Conservation (phyloP, 805 yeast genomes). For the Schizosaccharomyces lindneri region DNA sequence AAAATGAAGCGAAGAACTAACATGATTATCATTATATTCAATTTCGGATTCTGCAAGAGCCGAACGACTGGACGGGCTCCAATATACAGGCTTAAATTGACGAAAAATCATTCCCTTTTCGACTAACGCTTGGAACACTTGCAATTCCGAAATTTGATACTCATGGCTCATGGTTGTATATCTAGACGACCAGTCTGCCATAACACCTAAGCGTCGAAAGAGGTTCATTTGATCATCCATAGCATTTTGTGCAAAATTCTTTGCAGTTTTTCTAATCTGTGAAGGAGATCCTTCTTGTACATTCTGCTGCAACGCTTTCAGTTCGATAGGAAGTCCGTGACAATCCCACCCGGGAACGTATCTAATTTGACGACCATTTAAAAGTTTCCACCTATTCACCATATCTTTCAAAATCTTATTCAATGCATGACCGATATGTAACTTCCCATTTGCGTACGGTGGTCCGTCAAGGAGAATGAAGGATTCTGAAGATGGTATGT, state of each 20-base stretch:
- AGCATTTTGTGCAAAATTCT: constrained; percentile 42
- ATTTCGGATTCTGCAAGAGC: constrained; percentile 93
- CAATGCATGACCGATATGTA: constrained; percentile 64
- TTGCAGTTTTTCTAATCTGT: constrained; percentile 41
- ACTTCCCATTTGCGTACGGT: constrained; percentile 88
- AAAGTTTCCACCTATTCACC: constrained; percentile 42
- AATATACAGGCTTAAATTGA: constrained; percentile 83
- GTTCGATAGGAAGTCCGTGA: constrained; percentile 90
- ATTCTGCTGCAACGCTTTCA: constrained; percentile 41
- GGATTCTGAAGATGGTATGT: constrained; percentile 15
- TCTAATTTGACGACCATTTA: constrained; percentile 34
- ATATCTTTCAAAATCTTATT: constrained; percentile 79
- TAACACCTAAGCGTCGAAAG: constrained; percentile 47
- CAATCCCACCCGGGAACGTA: constrained; percentile 97
- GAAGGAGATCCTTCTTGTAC: constrained; percentile 17
- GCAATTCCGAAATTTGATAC: constrained; percentile 54
- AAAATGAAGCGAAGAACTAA: constrained; percentile 41
- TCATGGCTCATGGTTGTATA: constrained; percentile 48
- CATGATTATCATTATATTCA: constrained; percentile 55
- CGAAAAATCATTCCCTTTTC: constrained; percentile 46
- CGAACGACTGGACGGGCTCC: constrained; percentile 86
- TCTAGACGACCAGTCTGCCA: constrained; percentile 57
- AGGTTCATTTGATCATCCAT: constrained; percentile 35
- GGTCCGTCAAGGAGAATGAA: constrained; percentile 89
- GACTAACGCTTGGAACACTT: constrained; percentile 40